Evolutionary conservation across 345 rosid genomes (phyloP).

Genomic region (Eucalyptus tenuipes): DNA sequence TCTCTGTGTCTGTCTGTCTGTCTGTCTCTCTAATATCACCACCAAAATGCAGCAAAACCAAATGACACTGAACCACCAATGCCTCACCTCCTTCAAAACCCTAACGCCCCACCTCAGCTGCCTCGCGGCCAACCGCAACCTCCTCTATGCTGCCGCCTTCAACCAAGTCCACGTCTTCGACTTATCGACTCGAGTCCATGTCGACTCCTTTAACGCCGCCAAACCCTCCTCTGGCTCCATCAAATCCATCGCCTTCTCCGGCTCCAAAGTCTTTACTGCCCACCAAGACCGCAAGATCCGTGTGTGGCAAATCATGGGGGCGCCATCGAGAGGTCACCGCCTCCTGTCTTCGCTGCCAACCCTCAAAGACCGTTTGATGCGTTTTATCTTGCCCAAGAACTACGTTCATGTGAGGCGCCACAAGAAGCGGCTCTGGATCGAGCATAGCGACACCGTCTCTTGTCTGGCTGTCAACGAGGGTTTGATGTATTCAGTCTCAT

Average conservation of each 20-base stretch:
- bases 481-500: conserved; percentile 30
- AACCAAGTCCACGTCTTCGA: conserved; percentile 26
- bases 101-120: conserved; percentile 14
- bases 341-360: conserved; percentile 36
- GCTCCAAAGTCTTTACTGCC: conserved; percentile 24
- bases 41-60: neutral
- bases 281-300: conserved; percentile 44
- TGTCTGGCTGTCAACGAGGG: conserved; percentile 15
- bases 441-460: conserved; percentile 36
- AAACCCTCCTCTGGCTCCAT: conserved; percentile 18
- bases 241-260: conserved; percentile 27
- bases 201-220: conserved; percentile 6
- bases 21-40: neutral
- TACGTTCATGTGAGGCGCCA: conserved; percentile 32
- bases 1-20: neutral
- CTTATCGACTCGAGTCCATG: neutral
- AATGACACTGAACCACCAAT: neutral
- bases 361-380: conserved; percentile 11
- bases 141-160: conserved; percentile 27
- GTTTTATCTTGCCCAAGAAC: conserved; percentile 17
- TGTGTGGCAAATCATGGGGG: conserved; percentile 11
- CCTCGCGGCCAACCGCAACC: conserved; percentile 16
- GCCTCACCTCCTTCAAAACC: conserved; percentile 10
- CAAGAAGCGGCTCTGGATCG: conserved; percentile 32
- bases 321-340: conserved; percentile 1